Evolutionary conservation across 2,329 filamentous ascomycete species (phyloP).

Genomic region (Nannizziopsis barbatae): DNA sequence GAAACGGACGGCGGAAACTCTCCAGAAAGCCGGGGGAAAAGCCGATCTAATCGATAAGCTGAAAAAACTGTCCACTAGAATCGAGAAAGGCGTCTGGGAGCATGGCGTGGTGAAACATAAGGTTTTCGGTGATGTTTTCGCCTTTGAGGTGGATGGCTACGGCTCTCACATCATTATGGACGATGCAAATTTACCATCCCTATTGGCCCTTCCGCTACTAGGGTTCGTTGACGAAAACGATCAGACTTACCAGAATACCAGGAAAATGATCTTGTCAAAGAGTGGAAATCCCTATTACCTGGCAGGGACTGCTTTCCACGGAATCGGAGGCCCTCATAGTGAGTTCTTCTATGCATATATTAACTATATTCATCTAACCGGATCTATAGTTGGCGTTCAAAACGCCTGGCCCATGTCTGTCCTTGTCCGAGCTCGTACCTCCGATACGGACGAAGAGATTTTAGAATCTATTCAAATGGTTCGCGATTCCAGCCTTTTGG

Average conservation of each 20-base stretch:
- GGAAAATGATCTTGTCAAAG: slow-evolving; percentile 66
- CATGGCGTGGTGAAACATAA: slow-evolving; percentile 55
- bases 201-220: slow-evolving; percentile 49
- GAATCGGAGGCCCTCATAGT: slow-evolving; percentile 71
- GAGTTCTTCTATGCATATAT: slow-evolving; percentile 21
- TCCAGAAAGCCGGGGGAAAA: slow-evolving; percentile 50
- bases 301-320: slow-evolving; percentile 61
- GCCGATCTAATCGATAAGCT: slow-evolving; percentile 40
- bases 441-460: slow-evolving; percentile 71
- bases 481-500: slow-evolving; percentile 61
- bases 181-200: slow-evolving; percentile 53
- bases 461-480: slow-evolving; percentile 59
- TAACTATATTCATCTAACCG: slow-evolving; percentile 5
- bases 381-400: slow-evolving; percentile 57
- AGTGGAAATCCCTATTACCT: slow-evolving; percentile 82
- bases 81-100: slow-evolving; percentile 69
- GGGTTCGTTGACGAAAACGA: slow-evolving; percentile 51
- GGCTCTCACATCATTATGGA: slow-evolving; percentile 53
- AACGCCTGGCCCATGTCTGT: slow-evolving; percentile 97
- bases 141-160: slow-evolving; percentile 56
- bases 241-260: slow-evolving; percentile 72
- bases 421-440: slow-evolving; percentile 82
- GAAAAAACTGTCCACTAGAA: slow-evolving; percentile 49
- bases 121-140: slow-evolving; percentile 49
- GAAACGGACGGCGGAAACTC: slow-evolving; percentile 57